phyloP scores from a whole-genome alignment of 495 filamentous ascomycete genomes.

The Neurospora sp. region DNA sequence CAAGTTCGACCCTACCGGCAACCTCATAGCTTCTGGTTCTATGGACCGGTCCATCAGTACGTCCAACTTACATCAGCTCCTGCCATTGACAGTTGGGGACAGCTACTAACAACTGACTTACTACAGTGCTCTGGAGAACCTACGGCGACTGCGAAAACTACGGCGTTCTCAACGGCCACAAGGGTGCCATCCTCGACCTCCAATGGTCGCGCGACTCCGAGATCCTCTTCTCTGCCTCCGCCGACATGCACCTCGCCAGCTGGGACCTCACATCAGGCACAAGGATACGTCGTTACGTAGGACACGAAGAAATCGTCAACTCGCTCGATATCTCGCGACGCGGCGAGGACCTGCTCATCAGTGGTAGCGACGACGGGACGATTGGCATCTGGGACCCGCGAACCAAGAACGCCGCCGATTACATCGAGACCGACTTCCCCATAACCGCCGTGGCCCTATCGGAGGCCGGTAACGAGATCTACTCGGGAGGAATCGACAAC shows the following conservation, averaged over 20 bases:
- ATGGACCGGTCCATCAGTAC: slow-evolving; percentile 88
- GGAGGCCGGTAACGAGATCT: slow-evolving; percentile 92
- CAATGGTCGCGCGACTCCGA: slow-evolving; percentile 94
- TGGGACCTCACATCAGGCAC: slow-evolving; percentile 87
- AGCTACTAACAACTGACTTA: slow-evolving; percentile 10
- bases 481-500: slow-evolving; percentile 91
- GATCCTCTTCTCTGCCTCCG: slow-evolving; percentile 85
- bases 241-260: slow-evolving; percentile 82
- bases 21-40: slow-evolving; percentile 85
- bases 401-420: slow-evolving; percentile 79
- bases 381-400: slow-evolving; percentile 96
- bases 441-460: slow-evolving; percentile 84
- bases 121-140: slow-evolving; percentile 80
- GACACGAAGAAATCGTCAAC: slow-evolving; percentile 92
- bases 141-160: slow-evolving; percentile 92
- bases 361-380: slow-evolving; percentile 83
- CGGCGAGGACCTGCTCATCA: slow-evolving; percentile 81
- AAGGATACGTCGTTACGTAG: slow-evolving; percentile 81
- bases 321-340: slow-evolving; percentile 75
- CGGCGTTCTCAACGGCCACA: slow-evolving; percentile 75
- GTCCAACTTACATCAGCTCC: slow-evolving; percentile 13
- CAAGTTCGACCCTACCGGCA: slow-evolving; percentile 79
- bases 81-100: not conserved
- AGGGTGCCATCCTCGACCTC: slow-evolving; percentile 80
- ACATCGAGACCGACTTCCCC: slow-evolving; percentile 84